A percentile compares a stretch with the other conserved stretches of the same genome.
phyloP scores from a whole-genome alignment of 163 green algal genomes.

The Scenedesmus sp. region DNA sequence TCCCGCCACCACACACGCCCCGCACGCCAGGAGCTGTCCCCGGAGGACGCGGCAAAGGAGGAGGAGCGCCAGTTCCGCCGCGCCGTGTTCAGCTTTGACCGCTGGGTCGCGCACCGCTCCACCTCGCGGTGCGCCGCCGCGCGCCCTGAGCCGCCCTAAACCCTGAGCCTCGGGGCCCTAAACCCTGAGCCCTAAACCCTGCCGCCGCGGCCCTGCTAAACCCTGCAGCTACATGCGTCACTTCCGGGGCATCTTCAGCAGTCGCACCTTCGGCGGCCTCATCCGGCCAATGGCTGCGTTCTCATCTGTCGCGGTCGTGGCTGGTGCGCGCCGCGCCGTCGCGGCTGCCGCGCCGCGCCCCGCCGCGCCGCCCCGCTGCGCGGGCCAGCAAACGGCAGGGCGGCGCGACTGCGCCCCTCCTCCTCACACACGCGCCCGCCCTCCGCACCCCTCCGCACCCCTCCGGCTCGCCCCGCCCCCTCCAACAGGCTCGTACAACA shows the following conservation, averaged over 20 bases:
- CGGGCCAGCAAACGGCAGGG: neutral
- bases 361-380: too few relatives aligned
- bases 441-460: too few relatives aligned
- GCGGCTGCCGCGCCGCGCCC: too few relatives aligned
- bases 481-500: slow-evolving; percentile 18
- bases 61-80: slow-evolving; percentile 36
- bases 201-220: too few relatives aligned
- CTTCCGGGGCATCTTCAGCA: slow-evolving; percentile 36
- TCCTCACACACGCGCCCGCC: too few relatives aligned
- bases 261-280: slow-evolving; percentile 29
- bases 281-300: slow-evolving; percentile 29
- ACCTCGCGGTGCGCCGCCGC: slow-evolving; percentile 14
- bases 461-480: too few relatives aligned
- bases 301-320: slow-evolving; percentile 1
- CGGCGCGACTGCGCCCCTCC: neutral
- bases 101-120: slow-evolving; percentile 35
- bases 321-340: neutral
- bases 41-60: slow-evolving; percentile 11
- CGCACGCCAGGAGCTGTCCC: neutral
- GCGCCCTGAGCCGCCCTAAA: too few relatives aligned
- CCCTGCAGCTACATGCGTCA: slow-evolving; percentile 41
- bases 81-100: slow-evolving; percentile 47
- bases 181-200: too few relatives aligned
- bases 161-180: too few relatives aligned
- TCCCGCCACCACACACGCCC: neutral